These are phyloP conservation scores for Purpureocillium takamizusanense DNA, from an alignment of 2,329 filamentous ascomycete species.

Conservation along the genomic window DNA sequence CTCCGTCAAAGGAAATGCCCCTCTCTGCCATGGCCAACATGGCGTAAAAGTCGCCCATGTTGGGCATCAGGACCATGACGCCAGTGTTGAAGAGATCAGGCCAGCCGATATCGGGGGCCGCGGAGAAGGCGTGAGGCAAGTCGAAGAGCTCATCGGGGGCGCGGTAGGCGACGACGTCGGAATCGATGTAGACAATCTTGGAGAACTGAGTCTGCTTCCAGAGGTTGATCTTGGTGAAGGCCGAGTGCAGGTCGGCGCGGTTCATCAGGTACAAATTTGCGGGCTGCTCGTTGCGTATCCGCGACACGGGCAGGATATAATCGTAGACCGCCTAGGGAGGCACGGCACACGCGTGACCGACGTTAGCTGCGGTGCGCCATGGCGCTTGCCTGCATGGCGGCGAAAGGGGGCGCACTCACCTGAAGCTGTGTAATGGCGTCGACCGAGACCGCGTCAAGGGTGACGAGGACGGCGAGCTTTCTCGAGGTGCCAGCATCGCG, in stretches of 20 bases:
- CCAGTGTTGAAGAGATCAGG: conserved; percentile 98
- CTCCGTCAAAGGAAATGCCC: conserved; percentile 92
- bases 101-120: conserved; percentile 94
- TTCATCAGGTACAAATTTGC: conserved; percentile 88
- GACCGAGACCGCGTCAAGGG: conserved; percentile 66
- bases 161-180: conserved; percentile 83
- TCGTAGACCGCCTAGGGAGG: conserved; percentile 87
- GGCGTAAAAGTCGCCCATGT: conserved; percentile 80
- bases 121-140: conserved; percentile 48
- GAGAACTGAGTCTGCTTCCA: conserved; percentile 88
- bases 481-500: conserved; percentile 82
- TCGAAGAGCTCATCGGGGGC: conserved; percentile 90
- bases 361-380: neutral
- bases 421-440: conserved; percentile 72
- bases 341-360: conserved; percentile 1
- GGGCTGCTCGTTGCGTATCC: conserved; percentile 66
- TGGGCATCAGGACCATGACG: conserved; percentile 83
- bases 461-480: conserved; percentile 78
- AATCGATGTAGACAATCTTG: conserved; percentile 90
- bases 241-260: conserved; percentile 78
- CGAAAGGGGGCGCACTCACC: conserved; percentile 35
- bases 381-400: neutral
- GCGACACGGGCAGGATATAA: conserved; percentile 75
- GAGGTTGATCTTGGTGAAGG: conserved; percentile 92
- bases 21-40: conserved; percentile 74